Conservation (phyloP, 768 basidiomycete species). For the Trametes maxima region DNA sequence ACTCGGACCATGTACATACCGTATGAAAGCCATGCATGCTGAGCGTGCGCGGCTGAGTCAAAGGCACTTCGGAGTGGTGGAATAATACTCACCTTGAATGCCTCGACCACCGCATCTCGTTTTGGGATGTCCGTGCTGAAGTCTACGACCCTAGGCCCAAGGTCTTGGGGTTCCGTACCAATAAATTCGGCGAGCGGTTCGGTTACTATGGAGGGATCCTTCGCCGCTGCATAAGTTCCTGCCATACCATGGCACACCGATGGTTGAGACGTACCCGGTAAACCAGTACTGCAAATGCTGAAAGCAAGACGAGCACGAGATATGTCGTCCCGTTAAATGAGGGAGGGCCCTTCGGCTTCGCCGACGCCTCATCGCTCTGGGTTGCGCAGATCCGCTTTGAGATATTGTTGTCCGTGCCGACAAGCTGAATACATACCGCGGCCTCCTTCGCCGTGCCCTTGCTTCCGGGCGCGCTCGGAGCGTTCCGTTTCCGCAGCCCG, state of each 20-base stretch:
- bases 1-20: constrained; percentile 47
- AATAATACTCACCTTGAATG: constrained; percentile 66
- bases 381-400: background rate
- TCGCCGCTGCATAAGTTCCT: background rate
- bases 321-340: background rate
- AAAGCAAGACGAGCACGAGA: constrained; percentile 16
- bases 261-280: constrained; percentile 19
- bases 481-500: constrained; percentile 11
- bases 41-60: constrained; percentile 15
- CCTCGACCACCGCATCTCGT: constrained; percentile 70
- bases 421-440: background rate
- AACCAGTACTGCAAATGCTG: constrained; percentile 8
- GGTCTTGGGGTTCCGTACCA: constrained; percentile 14
- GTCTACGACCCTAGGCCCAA: constrained; percentile 17
- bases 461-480: background rate
- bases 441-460: background rate
- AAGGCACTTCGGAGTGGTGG: background rate
- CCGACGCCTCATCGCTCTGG: background rate
- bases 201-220: constrained; percentile 15
- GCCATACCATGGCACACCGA: background rate
- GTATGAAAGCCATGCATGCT: constrained; percentile 89
- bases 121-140: constrained; percentile 61
- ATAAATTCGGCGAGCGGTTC: constrained; percentile 23
- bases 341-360: background rate
- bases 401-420: too few relatives aligned